Conservation (phyloP, 2,329 filamentous ascomycete genomes). For the Chaetomium sp. region DNA sequence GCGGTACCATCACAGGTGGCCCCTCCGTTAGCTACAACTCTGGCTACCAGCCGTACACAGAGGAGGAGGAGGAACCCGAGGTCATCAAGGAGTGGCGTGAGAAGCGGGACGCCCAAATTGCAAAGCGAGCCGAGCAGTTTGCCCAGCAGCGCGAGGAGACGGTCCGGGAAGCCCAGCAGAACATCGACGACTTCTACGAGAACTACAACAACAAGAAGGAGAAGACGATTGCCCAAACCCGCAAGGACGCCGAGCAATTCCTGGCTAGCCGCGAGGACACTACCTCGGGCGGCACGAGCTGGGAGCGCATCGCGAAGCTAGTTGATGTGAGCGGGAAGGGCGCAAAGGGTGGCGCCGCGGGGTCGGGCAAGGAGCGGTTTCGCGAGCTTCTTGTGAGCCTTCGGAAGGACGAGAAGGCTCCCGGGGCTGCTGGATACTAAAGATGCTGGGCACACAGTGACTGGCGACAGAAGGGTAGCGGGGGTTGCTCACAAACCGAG, state of each 20-base stretch:
- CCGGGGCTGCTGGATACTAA: conserved; percentile 65
- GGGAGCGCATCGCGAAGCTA: conserved; percentile 96
- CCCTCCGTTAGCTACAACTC: conserved; percentile 65
- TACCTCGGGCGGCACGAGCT: conserved; percentile 91
- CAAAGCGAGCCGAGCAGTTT: conserved; percentile 83
- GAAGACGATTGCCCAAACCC: conserved; percentile 84
- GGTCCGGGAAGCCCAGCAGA: conserved; percentile 83
- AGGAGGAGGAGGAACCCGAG: conserved; percentile 81
- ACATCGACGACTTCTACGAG: conserved; percentile 99
- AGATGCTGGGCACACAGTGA: conserved; percentile 4
- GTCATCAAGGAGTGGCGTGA: conserved; percentile 92
- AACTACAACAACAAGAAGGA: conserved; percentile 99
- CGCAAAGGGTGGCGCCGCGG: conserved; percentile 78
- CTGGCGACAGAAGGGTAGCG: conserved; percentile 13
- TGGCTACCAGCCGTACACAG: conserved; percentile 58
- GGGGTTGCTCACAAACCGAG: background rate
- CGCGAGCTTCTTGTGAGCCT: conserved; percentile 84
- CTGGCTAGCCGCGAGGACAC: conserved; percentile 87
- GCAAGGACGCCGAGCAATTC: conserved; percentile 92
- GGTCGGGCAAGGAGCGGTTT: conserved; percentile 95
- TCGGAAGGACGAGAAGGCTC: conserved; percentile 89
- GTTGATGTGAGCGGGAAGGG: conserved; percentile 98
- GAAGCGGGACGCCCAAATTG: conserved; percentile 78
- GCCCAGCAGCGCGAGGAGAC: conserved; percentile 81
- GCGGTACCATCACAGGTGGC: conserved; percentile 80